Evolutionary conservation across 768 basidiomycete species (phyloP).

Genomic region (Macrolepiota dolichaula): DNA sequence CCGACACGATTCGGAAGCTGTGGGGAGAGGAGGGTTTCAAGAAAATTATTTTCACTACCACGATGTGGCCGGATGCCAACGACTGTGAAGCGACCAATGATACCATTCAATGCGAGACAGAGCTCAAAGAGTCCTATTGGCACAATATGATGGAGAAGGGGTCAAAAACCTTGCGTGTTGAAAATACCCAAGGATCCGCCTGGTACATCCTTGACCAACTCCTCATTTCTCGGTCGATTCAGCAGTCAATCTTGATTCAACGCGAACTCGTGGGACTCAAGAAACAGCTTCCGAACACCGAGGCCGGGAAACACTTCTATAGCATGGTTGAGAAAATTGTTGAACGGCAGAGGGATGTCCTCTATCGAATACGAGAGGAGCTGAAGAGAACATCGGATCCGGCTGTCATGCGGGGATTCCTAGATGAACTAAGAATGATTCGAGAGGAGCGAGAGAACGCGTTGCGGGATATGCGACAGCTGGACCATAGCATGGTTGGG

Average conservation of each 20-base stretch:
- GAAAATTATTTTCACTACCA: constrained; percentile 6
- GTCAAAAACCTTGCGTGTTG: not conserved
- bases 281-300: constrained; percentile 47
- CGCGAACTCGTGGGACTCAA: constrained; percentile 43
- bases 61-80: constrained; percentile 11
- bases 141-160: not conserved
- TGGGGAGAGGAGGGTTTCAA: constrained; percentile 3
- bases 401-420: not conserved
- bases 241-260: constrained; percentile 46
- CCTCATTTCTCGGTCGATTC: constrained; percentile 14
- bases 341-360: constrained; percentile 1
- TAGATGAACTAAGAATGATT: not conserved
- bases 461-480: not conserved
- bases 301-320: constrained; percentile 47
- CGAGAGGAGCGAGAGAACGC: constrained; percentile 1
- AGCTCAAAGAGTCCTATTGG: constrained; percentile 4
- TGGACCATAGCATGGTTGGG: not conserved
- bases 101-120: not conserved
- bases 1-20: constrained; percentile 1
- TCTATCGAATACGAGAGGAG: not conserved
- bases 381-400: constrained; percentile 1
- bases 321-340: not conserved
- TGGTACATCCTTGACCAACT: constrained; percentile 1
- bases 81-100: not conserved
- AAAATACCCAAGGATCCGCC: not conserved